phyloP scores from a whole-genome alignment of 1,284 basidiomycete species.

The Uromyces viciae-fabae region DNA sequence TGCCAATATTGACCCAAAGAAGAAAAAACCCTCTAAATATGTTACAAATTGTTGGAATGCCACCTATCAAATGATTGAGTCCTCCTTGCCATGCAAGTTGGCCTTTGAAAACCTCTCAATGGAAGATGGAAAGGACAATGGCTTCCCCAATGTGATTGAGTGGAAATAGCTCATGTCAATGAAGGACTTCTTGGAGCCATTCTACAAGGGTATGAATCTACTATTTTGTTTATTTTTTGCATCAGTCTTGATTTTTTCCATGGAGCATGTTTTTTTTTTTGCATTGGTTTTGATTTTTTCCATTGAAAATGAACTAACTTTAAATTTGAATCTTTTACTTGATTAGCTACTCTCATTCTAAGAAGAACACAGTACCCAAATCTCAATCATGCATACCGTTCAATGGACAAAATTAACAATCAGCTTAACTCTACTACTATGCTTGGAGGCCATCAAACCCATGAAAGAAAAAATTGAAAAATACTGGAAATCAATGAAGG shows the following conservation, averaged over 20 bases:
- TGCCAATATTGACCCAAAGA: background rate
- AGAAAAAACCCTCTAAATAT: background rate
- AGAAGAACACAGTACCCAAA: background rate
- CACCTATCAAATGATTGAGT: background rate
- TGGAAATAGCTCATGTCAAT: background rate
- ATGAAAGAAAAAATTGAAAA: slow-evolving; percentile 1
- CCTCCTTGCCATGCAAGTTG: background rate
- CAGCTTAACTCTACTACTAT: background rate
- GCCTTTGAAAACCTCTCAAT: background rate
- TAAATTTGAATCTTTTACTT: no score
- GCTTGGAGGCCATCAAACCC: background rate
- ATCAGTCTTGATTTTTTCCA: background rate
- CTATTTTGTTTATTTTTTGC: background rate
- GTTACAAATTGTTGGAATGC: background rate
- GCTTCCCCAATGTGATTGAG: background rate
- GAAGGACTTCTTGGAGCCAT: slow-evolving; percentile 1
- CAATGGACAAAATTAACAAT: background rate
- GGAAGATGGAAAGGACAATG: background rate
- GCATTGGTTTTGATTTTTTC: background rate
- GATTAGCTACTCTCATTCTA: background rate
- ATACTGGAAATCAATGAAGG: background rate
- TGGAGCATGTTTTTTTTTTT: background rate
- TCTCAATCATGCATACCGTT: background rate
- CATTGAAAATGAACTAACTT: no score
- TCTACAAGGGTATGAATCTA: background rate